phyloP scores from a whole-genome alignment of 2,329 filamentous ascomycete genomes.

The Tolypocladium capitatum region DNA sequence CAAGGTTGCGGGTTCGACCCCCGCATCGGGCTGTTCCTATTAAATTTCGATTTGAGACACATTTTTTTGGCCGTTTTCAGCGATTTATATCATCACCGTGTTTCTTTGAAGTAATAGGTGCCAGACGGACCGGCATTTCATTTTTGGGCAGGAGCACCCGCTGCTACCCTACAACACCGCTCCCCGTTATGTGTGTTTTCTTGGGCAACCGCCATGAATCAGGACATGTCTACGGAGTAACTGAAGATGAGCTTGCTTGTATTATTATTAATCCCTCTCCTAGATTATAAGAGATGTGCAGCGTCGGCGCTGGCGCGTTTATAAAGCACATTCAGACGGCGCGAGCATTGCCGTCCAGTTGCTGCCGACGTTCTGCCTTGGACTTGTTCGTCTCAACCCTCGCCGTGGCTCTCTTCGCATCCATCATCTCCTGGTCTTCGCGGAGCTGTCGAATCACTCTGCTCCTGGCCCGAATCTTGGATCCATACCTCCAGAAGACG shows the following conservation, averaged over 20 bases:
- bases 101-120: neutral
- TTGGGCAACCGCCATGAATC: too few species aligned
- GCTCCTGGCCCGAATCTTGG: conserved; percentile 37
- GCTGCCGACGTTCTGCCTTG: neutral
- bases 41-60: neutral
- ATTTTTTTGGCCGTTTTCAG: neutral
- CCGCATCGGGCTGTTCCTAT: conserved; percentile 27
- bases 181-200: too few species aligned
- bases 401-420: conserved; percentile 17
- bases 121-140: too few species aligned
- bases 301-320: too few species aligned
- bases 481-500: conserved; percentile 56
- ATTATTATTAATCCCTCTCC: too few species aligned
- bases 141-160: too few species aligned
- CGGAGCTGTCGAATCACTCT: conserved; percentile 30
- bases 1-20: conserved; percentile 43
- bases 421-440: conserved; percentile 27
- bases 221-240: too few species aligned
- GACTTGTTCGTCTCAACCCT: conserved; percentile 4
- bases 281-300: too few species aligned
- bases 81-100: neutral
- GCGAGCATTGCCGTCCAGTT: neutral
- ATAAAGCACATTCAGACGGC: too few species aligned
- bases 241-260: too few species aligned
- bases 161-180: too few species aligned